Base-by-base conservation (phyloP, 139 green algal genomes). In the Chlorella sp. region DNA sequence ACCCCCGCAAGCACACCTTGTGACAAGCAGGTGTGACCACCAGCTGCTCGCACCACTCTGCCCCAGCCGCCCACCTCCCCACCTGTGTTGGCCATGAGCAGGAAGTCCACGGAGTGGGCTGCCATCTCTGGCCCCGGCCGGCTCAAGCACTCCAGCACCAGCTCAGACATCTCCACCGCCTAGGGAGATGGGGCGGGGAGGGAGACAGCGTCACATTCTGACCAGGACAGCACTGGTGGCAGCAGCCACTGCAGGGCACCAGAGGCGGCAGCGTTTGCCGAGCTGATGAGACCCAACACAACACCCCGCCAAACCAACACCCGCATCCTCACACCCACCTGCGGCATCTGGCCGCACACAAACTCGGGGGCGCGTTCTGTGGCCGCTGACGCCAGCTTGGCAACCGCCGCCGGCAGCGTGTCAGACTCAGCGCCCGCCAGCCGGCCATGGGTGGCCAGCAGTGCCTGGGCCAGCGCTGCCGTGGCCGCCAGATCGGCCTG, bases 21-120 rank as follows among this genome's bases (percentile, higher is more conserved):
- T 69, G 62, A n/a, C n/a, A n/a, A n/a, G n/a, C n/a, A n/a, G n/a
- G n/a, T n/a, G n/a, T n/a, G n/a, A n/a, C n/a, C n/a, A n/a, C n/a
- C n/a, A n/a, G n/a, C n/a, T n/a, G n/a, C n/a, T n/a, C n/a, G n/a
- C n/a, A n/a, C n/a, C n/a, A n/a, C n/a, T n/a, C n/a, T n/a, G n/a
- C 17, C 21, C 64, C 64, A 70, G 6, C 64, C 64, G 39, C n/a
- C 64, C 28, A 39, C 74, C 38, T 12, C 7, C 62, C 23, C 47
- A 86, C 81, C 81, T 2, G 86, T 90, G 86, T 96, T 96, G 68
- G 93, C 60, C 76, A 88, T 87, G 6, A 94, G 68, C 38, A 96
- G 92, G 87, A 90, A 96, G 39, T 96, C 93, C 1, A 89, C 12
- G 2, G 71, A 78, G 38, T 63, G 71, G 65, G 94, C 84, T n/a